Evolutionary conservation across 345 rosid species (phyloP), one percentile per base, ranked within the genome.

Genomic region (Noccaea caerulescens): DNA sequence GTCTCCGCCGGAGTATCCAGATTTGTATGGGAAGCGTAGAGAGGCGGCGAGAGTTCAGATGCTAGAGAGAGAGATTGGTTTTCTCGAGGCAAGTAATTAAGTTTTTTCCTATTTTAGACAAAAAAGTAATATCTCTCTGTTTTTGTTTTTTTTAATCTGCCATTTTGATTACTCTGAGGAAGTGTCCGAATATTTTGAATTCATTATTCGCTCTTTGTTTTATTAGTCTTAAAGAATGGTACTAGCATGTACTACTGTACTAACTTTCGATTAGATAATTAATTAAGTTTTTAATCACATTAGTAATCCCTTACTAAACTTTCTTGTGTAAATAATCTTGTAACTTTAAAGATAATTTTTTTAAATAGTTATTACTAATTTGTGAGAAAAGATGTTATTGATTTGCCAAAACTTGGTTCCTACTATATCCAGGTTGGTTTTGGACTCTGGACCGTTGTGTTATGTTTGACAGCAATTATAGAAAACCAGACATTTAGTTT

Each of bases 1-100:
- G 80, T 88, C 97, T 43, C 98, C 97, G 63, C 98, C 97, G 69
- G 81, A 79, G 72, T 93, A 89, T 80, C 98, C 98, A 14, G 97
- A 93, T 83, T 89, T 93, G 85, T 93, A 86, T 63, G 96, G 98
- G 13, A 91, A 84, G 68, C 84, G 97, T 39, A 81, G 91, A 75
- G 92, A 84, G 77, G 76, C 73, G 68, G 91, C 94, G n/a, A 89
- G 84, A 77, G 94, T 91, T 42, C 92, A 86, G 83, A 84, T 87
- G 86, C 87, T 93, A 30, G 91, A 93, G 82, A 83, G 97, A 78
- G 97, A 93, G 68, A 89, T 88, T 71, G 81, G 94, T 73, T 86
- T 89, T 72, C 94, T 93, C 58, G 85, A 91, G 97, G 98, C 86
- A 81, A 75, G 84, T 27, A 27, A 27, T 27, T 27, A 27, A 3